phyloP scores from a whole-genome alignment of 2,329 filamentous ascomycete genomes.

The Capronia coronata region DNA sequence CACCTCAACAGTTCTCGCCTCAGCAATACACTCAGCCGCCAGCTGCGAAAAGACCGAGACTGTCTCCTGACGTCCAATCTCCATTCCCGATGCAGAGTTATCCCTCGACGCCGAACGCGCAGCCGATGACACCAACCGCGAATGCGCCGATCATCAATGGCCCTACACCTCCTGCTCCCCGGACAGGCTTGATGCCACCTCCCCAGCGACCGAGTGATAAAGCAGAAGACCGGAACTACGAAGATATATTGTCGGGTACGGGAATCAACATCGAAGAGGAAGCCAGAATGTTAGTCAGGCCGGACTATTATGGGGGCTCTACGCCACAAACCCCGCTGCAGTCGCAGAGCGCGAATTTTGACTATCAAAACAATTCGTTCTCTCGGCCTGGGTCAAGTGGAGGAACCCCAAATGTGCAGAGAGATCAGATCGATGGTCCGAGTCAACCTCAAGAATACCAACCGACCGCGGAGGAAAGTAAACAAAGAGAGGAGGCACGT shows the following conservation, averaged over 20 bases:
- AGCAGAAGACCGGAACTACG: conserved; percentile 22
- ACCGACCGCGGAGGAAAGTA: conserved; percentile 51
- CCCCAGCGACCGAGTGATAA: conserved; percentile 49
- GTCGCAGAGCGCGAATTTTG: conserved; percentile 9
- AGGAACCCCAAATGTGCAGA: conserved; percentile 1
- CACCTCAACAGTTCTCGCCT: conserved; percentile 55
- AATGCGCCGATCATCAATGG: conserved; percentile 48
- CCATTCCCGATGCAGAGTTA: conserved; percentile 41
- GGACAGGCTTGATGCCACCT: conserved; percentile 53
- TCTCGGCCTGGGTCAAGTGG: conserved; percentile 10
- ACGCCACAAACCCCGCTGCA: conserved; percentile 11
- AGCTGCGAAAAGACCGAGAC: conserved; percentile 65
- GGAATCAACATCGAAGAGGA: conserved; percentile 27
- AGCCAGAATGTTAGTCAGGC: conserved; percentile 18
- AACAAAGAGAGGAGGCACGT: conserved; percentile 59
- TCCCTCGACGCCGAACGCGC: conserved; percentile 36
- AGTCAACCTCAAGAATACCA: conserved; percentile 11
- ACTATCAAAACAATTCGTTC: conserved; percentile 16
- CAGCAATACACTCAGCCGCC: conserved; percentile 44
- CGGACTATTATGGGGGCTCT: conserved; percentile 19
- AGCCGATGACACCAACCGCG: conserved; percentile 19
- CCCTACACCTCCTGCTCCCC: conserved; percentile 44
- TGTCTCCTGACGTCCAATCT: conserved; percentile 63
- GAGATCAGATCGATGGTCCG: conserved; percentile 8
- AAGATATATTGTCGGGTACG: conserved; percentile 23